These are phyloP conservation scores for Penicillium sp. DNA, from an alignment of 2,329 filamentous ascomycete species.

Conservation along the genomic window DNA sequence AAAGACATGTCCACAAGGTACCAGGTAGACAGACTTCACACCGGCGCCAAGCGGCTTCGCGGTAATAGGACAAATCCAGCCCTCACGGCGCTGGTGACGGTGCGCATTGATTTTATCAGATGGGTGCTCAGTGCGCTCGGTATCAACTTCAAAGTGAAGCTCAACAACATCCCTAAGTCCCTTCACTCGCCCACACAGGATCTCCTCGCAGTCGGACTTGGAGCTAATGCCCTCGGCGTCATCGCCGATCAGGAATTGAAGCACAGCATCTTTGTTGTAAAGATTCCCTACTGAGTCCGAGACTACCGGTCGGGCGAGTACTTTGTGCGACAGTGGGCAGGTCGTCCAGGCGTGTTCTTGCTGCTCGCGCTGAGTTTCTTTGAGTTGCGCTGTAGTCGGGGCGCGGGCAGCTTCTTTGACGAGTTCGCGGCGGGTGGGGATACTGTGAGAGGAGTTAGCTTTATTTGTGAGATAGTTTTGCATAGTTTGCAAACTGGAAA, in stretches of 20 bases:
- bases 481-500: background rate
- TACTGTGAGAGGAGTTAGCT: slow-evolving; percentile 51
- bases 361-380: slow-evolving; percentile 82
- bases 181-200: slow-evolving; percentile 66
- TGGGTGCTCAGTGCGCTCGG: slow-evolving; percentile 39
- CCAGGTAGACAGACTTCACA: slow-evolving; percentile 81
- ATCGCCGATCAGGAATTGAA: slow-evolving; percentile 65
- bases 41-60: slow-evolving; percentile 79
- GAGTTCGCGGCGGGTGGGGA: slow-evolving; percentile 91
- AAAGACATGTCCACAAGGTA: slow-evolving; percentile 95
- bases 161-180: slow-evolving; percentile 84
- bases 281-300: slow-evolving; percentile 81
- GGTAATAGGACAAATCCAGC: slow-evolving; percentile 83
- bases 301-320: slow-evolving; percentile 73
- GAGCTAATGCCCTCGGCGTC: slow-evolving; percentile 55
- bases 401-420: slow-evolving; percentile 88
- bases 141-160: slow-evolving; percentile 69
- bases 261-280: slow-evolving; percentile 91
- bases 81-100: slow-evolving; percentile 49
- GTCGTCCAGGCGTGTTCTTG: slow-evolving; percentile 83
- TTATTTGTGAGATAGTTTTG: background rate
- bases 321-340: slow-evolving; percentile 80
- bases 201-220: slow-evolving; percentile 62
- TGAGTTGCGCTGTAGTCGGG: slow-evolving; percentile 80
- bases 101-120: slow-evolving; percentile 37